Evolutionary conservation across 805 yeast genomes (phyloP), one percentile per base, ranked within the genome.

Genomic region (Vanderwaltozyma tropicalis): DNA sequence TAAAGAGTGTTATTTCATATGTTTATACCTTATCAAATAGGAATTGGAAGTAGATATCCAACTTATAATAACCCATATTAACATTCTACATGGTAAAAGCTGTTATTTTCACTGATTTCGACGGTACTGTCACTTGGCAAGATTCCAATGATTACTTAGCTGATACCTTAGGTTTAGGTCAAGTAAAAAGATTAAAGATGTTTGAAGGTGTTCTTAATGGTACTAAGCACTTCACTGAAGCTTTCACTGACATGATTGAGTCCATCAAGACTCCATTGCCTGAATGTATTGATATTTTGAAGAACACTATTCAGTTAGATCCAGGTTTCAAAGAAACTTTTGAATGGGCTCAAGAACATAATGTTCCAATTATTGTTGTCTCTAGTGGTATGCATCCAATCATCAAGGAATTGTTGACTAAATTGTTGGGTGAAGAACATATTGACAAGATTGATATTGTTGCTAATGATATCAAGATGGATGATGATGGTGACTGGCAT

Each of bases 81-180:
- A n/a, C n/a, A n/a, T n/a, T 28, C 11, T 29, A 21, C 17, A 59
- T 59, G 62, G 55, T 50, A 36, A 71, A 73, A 45, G 89, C 94
- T 33, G 86, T 92, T 52, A 81, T 92, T 31, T 92, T 92, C 68
- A 83, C 96, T 31, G 99, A 92, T 61, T 92, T 94, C 76, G 99
- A 92, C 59, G 99, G 99, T 21, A 92, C 98, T 2, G 92, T 92
- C 46, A 92, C 98, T 11, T 66, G 83, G 42, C 94, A 89, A 59
- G 99, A 92, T 60, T 83, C 95, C 42, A 92, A 92, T 59, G 97
- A 92, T 61, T 82, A 69, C 58, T 66, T 92, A 45, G 88, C 96
- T 8, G 97, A 92, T 58, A 75, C 74, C 49, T 66, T 81, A 17
- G 99, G 99, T 3, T 81, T 86, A 59, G 97, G 97, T 3, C 63